phyloP scores from a whole-genome alignment of 495 filamentous ascomycete species.

The Daldinia caldariorum region DNA sequence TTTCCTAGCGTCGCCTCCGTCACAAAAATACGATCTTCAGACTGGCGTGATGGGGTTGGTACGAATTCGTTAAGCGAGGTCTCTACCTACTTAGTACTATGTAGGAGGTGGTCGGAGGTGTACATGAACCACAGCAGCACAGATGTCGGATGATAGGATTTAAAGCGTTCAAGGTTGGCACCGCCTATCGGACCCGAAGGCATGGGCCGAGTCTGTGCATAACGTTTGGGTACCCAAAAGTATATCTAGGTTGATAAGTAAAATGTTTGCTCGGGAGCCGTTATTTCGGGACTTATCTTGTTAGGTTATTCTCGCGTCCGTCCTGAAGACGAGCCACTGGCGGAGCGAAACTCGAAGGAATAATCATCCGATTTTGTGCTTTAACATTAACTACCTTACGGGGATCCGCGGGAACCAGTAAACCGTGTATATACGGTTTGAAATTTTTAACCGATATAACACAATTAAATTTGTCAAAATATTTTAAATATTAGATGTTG shows the following conservation, averaged over 20 bases:
- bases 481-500: no score
- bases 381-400: slow-evolving; percentile 3
- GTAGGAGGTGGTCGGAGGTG: slow-evolving; percentile 13
- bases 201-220: slow-evolving; percentile 9
- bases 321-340: not conserved
- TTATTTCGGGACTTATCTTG: not conserved
- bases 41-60: slow-evolving; percentile 30
- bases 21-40: slow-evolving; percentile 22
- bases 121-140: not conserved
- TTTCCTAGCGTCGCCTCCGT: slow-evolving; percentile 32
- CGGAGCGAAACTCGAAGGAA: slow-evolving; percentile 22
- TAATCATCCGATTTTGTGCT: slow-evolving; percentile 8
- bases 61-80: slow-evolving; percentile 36
- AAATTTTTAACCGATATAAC: no score
- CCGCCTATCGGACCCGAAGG: not conserved
- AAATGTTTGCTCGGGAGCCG: not conserved
- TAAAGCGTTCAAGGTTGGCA: not conserved
- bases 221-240: not conserved
- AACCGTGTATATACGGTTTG: no score
- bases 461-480: no score
- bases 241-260: not conserved
- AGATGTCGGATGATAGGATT: slow-evolving; percentile 6
- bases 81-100: no score
- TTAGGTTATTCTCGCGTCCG: not conserved
- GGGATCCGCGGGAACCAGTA: not conserved